Evolutionary conservation across 805 yeast species (phyloP), one percentile per base, ranked within the genome.

Genomic region (Schwanniomyces occidentalis): DNA sequence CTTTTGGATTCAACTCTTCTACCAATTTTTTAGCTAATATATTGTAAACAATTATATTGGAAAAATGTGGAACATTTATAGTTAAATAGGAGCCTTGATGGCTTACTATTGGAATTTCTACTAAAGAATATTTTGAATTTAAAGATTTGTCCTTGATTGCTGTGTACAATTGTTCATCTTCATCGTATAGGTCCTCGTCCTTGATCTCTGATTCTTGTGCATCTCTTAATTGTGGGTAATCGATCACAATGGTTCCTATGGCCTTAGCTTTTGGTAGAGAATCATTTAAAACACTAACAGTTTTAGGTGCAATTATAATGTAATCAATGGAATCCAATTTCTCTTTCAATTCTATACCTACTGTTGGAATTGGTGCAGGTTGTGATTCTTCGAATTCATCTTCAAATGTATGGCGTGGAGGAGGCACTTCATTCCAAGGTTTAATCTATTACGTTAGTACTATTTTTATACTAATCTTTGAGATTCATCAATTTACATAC

Each of bases 331-430:
- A 27, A 4, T 35, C 38, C 2, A 46, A 39, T 14, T 38, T 26
- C 3, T 34, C 16, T 18, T 24, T 9, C 34, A 44, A 44, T 13
- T 48, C 44, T 7, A 68, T 44, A 1, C 44, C 19, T 2, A 66
- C 41, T 1, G 36, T 35, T 12, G 73, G 72, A 8, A 60, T 38
- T 45, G 60, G 38, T 35, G 40, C 30, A 2, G 59, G 55, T 21
- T 46, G 44, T 9, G 38, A 44, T 6, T 41, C 43, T 13, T 51
- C 58, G 22, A 52, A 58, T 7, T 62, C 71, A 29, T 73, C 77
- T 29, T 71, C 75, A 17, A 78, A 48, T 6, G 67, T 42, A 51
- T 78, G 81, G 41, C 83, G 71, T 13, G 77, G 73, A n/a, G 70
- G 58, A 21, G 69, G 71, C 29, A 56, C 48, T 24, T 72, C 78